Conservation (phyloP, 2,329 filamentous ascomycete species). For the Corinectria fuckeliana region DNA sequence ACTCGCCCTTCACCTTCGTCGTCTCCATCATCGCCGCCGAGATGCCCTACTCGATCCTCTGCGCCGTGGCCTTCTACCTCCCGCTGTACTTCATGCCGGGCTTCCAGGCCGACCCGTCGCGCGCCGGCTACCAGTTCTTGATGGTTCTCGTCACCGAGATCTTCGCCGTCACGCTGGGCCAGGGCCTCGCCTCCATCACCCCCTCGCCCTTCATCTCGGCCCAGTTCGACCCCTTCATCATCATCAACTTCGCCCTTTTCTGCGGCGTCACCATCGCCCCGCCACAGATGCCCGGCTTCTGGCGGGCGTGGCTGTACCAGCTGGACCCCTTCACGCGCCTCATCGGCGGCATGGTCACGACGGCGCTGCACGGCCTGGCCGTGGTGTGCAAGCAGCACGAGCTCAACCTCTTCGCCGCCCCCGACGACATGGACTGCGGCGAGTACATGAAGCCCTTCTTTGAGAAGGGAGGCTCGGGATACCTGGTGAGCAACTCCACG, state of each 20-base stretch:
- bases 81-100: conserved; percentile 86
- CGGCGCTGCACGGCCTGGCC: conserved; percentile 60
- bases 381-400: conserved; percentile 62
- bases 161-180: conserved; percentile 82
- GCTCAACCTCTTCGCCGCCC: conserved; percentile 67
- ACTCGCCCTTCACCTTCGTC: conserved; percentile 80
- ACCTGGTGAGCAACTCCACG: conserved; percentile 71
- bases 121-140: conserved; percentile 87
- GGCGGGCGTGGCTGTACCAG: conserved; percentile 78
- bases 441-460: conserved; percentile 38
- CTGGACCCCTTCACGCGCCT: conserved; percentile 68
- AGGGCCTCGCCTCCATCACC: conserved; percentile 77
- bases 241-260: conserved; percentile 84
- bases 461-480: conserved; percentile 69
- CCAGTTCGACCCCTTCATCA: conserved; percentile 81
- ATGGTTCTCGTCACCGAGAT: conserved; percentile 84
- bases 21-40: conserved; percentile 81
- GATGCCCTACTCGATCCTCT: conserved; percentile 82
- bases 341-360: conserved; percentile 70
- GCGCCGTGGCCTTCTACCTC: conserved; percentile 80
- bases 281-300: conserved; percentile 75
- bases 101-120: conserved; percentile 65
- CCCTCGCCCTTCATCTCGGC: conserved; percentile 80
- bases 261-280: conserved; percentile 85
- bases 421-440: conserved; percentile 50